phyloP scores from a whole-genome alignment of 1,284 basidiomycete genomes.

The Apiotrichum montevideense region DNA sequence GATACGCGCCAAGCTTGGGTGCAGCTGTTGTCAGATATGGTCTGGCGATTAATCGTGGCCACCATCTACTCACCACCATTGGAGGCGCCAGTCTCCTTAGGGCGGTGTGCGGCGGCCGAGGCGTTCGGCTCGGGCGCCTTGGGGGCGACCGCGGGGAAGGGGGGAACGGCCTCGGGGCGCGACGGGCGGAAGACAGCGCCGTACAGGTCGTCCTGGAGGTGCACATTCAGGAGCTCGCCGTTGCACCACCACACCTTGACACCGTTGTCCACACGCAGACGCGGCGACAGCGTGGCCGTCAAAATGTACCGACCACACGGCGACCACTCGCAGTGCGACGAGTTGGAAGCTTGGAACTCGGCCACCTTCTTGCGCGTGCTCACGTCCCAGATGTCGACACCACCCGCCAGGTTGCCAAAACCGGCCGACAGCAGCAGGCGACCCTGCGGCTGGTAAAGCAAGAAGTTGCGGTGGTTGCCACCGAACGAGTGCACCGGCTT shows the following conservation, averaged over 20 bases:
- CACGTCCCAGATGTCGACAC: constrained; percentile 86
- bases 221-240: constrained; percentile 76
- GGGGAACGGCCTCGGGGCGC: constrained; percentile 57
- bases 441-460: constrained; percentile 91
- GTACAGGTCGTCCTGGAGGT: constrained; percentile 79
- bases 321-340: constrained; percentile 90
- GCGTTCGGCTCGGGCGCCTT: constrained; percentile 65
- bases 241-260: constrained; percentile 93
- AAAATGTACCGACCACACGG: constrained; percentile 88
- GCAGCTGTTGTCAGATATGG: constrained; percentile 33
- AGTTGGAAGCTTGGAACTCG: constrained; percentile 81
- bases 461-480: constrained; percentile 79
- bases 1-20: constrained; percentile 71
- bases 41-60: no score
- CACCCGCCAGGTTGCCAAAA: constrained; percentile 93
- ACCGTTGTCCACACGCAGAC: constrained; percentile 93
- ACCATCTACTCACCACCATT: constrained; percentile 9
- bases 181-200: constrained; percentile 75
- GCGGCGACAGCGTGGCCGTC: constrained; percentile 87
- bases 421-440: constrained; percentile 83
- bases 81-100: constrained; percentile 31
- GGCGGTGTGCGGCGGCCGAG: constrained; percentile 50
- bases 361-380: constrained; percentile 74
- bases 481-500: constrained; percentile 87
- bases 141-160: constrained; percentile 70